Base-by-base conservation (phyloP, 2,329 filamentous ascomycete species). In the Capronia coronata region DNA sequence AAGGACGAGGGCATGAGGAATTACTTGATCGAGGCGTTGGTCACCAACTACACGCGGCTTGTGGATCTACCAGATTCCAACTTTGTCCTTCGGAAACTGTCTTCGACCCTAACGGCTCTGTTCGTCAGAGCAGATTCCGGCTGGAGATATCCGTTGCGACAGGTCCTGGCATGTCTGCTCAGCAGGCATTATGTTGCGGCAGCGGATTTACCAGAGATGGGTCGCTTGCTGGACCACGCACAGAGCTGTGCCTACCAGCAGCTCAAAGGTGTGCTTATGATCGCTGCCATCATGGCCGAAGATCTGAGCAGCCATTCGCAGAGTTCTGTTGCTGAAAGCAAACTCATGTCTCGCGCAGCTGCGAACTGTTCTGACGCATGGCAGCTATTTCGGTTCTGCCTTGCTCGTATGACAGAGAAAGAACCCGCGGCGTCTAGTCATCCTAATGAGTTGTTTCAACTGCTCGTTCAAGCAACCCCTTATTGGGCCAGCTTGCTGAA, bases 61-160 rank as follows among this genome's bases (percentile, higher is more conserved):
- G 64, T 70, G 16, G 65, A 65, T 42, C 57, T 61, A 8, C 62
- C 62, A 13, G 70, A 73, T 55, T 63, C 60, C 21, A 54, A 61
- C 46, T 54, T 74, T 56, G 60, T 75, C 51, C 42, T 75, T 64
- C 48, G 74, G 61, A 59, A 84, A 61, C 55, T 75, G 25, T 66
- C 68, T 37, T 67, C 70, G 13, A 69, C 68, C 39, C 57, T 75
- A 30, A 66, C 68, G 22, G 65, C 71, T 2, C 67, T 73, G 41
- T 74, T 73, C 51, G 62, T 68, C 21, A 68, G 70, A 29, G 61
- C 64, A 3, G 62, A 63, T 43, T 61, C 65, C 30, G 62, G 64
- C 10, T 73, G 69, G 69, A 65, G 47, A 13, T 49, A 49, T 23
- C 61, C 62, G 22, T 38, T 63, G 8, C 47, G 59, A 35, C 59